Conservation (phyloP, 2,329 filamentous ascomycete species). For the Diaporthe sp. region DNA sequence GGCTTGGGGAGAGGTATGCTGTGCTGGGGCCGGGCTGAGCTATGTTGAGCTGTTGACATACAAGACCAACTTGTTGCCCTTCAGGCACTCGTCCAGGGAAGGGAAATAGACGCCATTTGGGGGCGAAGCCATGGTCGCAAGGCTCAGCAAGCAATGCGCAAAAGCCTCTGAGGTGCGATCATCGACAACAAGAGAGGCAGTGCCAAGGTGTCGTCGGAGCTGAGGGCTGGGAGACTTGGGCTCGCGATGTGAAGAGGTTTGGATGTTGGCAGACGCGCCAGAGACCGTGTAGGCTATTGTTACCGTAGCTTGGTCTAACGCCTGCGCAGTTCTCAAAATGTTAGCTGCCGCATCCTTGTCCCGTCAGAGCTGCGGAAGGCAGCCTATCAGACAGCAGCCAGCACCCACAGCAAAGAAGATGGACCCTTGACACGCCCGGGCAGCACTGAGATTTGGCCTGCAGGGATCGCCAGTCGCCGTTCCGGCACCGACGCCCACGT, state of each 20-base stretch:
- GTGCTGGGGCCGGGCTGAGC: not conserved
- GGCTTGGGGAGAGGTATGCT: not conserved
- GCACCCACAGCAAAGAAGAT: not conserved
- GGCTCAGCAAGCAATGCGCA: constrained; percentile 58
- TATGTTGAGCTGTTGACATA: constrained; percentile 60
- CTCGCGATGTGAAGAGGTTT: constrained; percentile 14
- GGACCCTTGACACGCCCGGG: not conserved
- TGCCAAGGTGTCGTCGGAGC: constrained; percentile 33
- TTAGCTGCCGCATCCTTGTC: constrained; percentile 22
- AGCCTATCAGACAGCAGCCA: constrained; percentile 17
- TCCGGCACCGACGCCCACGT: constrained; percentile 28
- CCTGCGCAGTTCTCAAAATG: constrained; percentile 28
- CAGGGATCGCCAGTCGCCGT: constrained; percentile 28
- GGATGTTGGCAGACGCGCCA: constrained; percentile 27
- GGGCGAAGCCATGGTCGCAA: constrained; percentile 77
- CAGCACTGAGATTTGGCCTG: constrained; percentile 14
- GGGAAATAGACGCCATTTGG: constrained; percentile 83
- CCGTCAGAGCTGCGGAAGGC: not conserved
- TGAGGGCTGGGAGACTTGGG: not conserved
- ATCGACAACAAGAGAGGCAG: constrained; percentile 37
- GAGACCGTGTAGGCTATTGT: constrained; percentile 26
- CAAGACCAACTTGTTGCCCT: constrained; percentile 84
- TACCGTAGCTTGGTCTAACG: not conserved
- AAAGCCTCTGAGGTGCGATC: constrained; percentile 33
- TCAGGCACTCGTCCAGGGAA: constrained; percentile 86